These are phyloP conservation scores for Anaeramoeba flamelloides DNA, from an alignment of 78 protist genomes.

Conservation along the genomic window DNA sequence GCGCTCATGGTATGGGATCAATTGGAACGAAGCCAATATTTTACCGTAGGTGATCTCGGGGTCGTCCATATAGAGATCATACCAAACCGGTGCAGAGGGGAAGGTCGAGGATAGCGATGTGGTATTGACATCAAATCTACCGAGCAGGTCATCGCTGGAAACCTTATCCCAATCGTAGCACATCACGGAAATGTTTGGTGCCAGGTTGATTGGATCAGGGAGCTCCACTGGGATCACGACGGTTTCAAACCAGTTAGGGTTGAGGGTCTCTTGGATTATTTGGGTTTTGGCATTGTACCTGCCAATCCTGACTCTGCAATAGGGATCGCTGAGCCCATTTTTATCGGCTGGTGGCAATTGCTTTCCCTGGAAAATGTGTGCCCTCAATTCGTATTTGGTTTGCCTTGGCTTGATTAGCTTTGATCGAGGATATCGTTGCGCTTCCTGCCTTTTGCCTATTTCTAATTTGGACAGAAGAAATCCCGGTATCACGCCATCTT, in stretches of 20 bases:
- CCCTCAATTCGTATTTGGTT: not conserved
- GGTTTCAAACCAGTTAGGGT: not conserved
- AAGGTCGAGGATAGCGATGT: no score
- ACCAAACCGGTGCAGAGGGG: no score
- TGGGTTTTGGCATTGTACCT: not conserved
- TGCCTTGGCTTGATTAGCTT: not conserved
- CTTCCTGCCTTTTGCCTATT: not conserved
- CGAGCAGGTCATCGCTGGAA: no score
- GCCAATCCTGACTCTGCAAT: not conserved
- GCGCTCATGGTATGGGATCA: no score
- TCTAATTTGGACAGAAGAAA: slow-evolving; percentile 1
- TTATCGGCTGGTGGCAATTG: not conserved
- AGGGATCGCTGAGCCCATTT: not conserved
- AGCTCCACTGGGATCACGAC: slow-evolving; percentile 6
- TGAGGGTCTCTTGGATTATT: not conserved
- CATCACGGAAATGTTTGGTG: not conserved
- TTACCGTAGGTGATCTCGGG: no score
- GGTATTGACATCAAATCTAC: no score
- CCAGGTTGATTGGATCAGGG: not conserved
- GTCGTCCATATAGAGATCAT: no score
- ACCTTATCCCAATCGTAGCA: slow-evolving; percentile 4
- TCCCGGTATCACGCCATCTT: slow-evolving; percentile 11
- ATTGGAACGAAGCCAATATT: no score
- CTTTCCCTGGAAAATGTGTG: not conserved
- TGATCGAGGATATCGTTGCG: not conserved